Base-by-base conservation (phyloP, 495 filamentous ascomycete species). In the Penicillium nucicola region DNA sequence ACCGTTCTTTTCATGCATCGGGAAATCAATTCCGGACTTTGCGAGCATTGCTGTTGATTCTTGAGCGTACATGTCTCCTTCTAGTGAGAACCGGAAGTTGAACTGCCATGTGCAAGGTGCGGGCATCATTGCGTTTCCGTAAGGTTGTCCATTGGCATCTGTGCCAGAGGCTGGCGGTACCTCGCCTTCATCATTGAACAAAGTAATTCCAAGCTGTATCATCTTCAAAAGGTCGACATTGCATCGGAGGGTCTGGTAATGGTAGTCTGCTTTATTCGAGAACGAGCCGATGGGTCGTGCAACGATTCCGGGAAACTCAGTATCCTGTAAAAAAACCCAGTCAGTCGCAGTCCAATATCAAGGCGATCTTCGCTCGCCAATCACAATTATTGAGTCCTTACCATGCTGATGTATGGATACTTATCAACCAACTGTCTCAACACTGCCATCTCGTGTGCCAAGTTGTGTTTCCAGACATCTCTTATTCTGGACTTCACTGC, bases 191-290 rank as follows among this genome's bases (percentile, higher is more conserved):
- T 88, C 76, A 44, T 88, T 86, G 71, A 96, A 96, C 25, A 98
- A 71, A 1, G 92, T 95, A 54, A 98, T 87, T 38, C 93, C 93
- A 35, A 98, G 84, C 64, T 98, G 93, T 53, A 98, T 96, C 56
- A 97, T 89, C 64, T 93, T 96, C 41, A 98, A 80, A 55, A 98
- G 80, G 66, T 98, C 93, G 62, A 97, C 92, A 64, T 98, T 98
- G 58, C 90, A 93, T 43, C 93, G 88, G 20, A 98, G 82, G 43
- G 91, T 96, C 74, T 98, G 93, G 72, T 98, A 98, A 62, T 98
- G 93, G 64, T 97, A 98, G 58, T 96, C 91, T 35, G 90, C 92
- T 75, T 97, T 97, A 20, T 86, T 90, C 13, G 84, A 82, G 65
- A 98, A 98, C 32, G 85, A 79, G 12, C 93, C 93, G 78, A 98